Conservation (phyloP, 148 eudicot genomes). For the Rhododendron kiyosumense region DNA sequence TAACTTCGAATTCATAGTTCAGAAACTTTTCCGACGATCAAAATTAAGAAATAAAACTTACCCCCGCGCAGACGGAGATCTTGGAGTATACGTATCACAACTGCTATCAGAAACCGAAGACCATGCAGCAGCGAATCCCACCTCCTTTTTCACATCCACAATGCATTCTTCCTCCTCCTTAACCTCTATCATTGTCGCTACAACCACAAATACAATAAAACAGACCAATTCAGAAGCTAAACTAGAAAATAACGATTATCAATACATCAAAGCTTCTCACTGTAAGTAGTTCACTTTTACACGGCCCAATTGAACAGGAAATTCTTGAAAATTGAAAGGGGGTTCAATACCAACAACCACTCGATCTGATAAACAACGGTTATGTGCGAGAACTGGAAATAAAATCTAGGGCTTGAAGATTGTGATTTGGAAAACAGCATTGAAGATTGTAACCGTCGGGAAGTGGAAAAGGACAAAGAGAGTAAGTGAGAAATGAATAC, state of each 20-base stretch:
- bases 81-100: slow-evolving; percentile 24
- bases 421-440: not conserved
- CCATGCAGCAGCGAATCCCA: slow-evolving; percentile 14
- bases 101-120: slow-evolving; percentile 41
- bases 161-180: slow-evolving; percentile 22
- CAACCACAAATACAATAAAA: not conserved
- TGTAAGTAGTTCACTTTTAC: not conserved
- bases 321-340: not conserved
- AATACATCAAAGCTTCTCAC: not conserved
- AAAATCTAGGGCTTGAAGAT: not conserved
- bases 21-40: not conserved
- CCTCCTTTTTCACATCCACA: slow-evolving; percentile 21
- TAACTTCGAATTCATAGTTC: not conserved
- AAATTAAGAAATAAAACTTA: slow-evolving; percentile 10
- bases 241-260: not conserved
- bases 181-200: slow-evolving; percentile 22
- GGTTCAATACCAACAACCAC: not conserved
- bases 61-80: slow-evolving; percentile 27
- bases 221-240: not conserved
- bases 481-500: too few relatives aligned
- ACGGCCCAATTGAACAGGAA: too few relatives aligned
- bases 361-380: not conserved
- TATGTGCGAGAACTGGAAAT: not conserved
- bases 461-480: too few relatives aligned
- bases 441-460: slow-evolving; percentile 13